Evolutionary conservation across 2,329 filamentous ascomycete species (phyloP).

Genomic region (Apiospora kogelbergensis): DNA sequence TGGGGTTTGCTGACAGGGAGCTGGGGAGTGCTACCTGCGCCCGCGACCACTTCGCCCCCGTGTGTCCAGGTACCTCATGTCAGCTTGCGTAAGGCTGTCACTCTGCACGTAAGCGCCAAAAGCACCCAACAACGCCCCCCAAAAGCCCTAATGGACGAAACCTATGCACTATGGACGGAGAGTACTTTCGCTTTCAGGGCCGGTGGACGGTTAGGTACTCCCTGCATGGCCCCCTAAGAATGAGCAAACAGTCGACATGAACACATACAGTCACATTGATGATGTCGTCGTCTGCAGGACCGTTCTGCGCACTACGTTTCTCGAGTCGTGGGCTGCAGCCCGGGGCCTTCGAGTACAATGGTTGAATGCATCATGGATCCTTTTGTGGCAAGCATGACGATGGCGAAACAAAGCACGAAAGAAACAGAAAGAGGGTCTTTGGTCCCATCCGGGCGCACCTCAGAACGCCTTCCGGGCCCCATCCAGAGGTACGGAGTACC

Average conservation of each 20-base stretch:
- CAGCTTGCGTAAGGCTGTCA: not conserved
- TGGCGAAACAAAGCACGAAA: not conserved
- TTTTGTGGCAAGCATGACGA: not conserved
- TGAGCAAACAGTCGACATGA: not conserved
- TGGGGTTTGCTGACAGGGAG: not conserved
- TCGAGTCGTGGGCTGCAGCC: not conserved
- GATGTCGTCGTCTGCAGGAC: not conserved
- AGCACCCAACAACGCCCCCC: no score
- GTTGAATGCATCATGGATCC: not conserved
- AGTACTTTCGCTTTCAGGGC: not conserved
- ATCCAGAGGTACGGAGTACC: not conserved
- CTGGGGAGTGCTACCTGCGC: not conserved
- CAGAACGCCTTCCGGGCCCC: not conserved
- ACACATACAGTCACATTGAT: slow-evolving; percentile 6
- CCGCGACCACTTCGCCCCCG: not conserved
- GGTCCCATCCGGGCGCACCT: not conserved
- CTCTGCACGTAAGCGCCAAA: slow-evolving; percentile 2
- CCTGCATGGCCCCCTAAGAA: not conserved
- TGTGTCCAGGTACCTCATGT: not conserved
- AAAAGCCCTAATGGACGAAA: not conserved
- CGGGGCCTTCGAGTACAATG: no score
- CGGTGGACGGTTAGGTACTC: not conserved
- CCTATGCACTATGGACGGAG: not conserved
- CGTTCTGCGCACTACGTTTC: no score
- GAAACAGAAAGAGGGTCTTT: slow-evolving; percentile 5